Base-by-base conservation (phyloP, 2,329 filamentous ascomycete species). In the Colletotrichum theobromicola region DNA sequence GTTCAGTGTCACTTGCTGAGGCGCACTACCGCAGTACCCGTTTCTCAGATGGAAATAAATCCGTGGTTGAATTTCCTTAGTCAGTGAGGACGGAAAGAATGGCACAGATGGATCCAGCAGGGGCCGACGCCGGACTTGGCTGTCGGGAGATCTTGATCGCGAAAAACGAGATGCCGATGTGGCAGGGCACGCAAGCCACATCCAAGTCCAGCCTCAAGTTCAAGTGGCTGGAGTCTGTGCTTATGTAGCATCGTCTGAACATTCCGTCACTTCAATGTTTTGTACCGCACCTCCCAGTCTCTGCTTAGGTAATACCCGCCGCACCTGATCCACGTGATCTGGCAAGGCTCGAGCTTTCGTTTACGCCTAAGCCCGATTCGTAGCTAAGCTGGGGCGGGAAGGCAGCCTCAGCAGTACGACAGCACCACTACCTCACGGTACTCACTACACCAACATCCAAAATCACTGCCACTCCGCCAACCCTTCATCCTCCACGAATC, bases 361-460 rank as follows among this genome's bases (percentile, higher is more conserved):
- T 73, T 66, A 58, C 63, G 55, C 71, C 75, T 76, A 73, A 61
- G 69, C 73, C 74, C 76, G 37, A 70, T 73, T 69, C 68, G 76
- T 70, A 75, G 71, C 70, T 72, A 42, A 75, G 63, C 72, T 75
- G 69, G 72, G 72, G 60, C 70, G 70, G 67, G 77, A 79, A 80
- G 79, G 79, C 79, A 80, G 79, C 79, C 77, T 79, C 75, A 77
- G 75, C 70, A 72, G 78, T 74, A 76, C 76, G 73, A 78, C 70
- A 77, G 68, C 67, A 76, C 74, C 58, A 73, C 32, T 61, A 68
- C 63, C 55, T 60, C 53, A 60, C 30, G 50, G 57, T 35, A 46
- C 37, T 50, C 53, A 58, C 21, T 60, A 63, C 55, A 75, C 67
- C 67, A 57, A 21, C 58, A 64, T 57, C 71, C 64, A 63, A 66